Percentiles rank a stretch among this genome's conserved stretches.
Evolutionary conservation across 1,284 basidiomycete genomes (phyloP).

Genomic region (Apiotrichum akiyoshidainum): DNA sequence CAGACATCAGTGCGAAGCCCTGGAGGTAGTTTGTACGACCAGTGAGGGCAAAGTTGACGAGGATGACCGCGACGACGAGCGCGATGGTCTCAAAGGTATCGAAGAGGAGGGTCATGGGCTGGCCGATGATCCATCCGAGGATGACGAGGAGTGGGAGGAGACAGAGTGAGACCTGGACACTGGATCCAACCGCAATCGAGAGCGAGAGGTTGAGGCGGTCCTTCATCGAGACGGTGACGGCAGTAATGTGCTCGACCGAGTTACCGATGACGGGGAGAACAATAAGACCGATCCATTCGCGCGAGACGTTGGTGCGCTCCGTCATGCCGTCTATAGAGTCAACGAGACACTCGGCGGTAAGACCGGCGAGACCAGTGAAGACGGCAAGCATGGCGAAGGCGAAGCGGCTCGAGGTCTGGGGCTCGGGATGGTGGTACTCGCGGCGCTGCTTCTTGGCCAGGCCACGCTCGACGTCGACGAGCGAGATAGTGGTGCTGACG

Average conservation of each 20-base stretch:
- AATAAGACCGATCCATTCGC: constrained; percentile 81
- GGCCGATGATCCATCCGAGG: constrained; percentile 54
- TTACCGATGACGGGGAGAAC: constrained; percentile 79
- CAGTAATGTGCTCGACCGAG: constrained; percentile 82
- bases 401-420: constrained; percentile 54
- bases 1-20: constrained; percentile 58
- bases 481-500: not conserved
- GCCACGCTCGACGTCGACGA: constrained; percentile 14
- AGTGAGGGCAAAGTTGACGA: constrained; percentile 74
- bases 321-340: constrained; percentile 71
- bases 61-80: constrained; percentile 62
- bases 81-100: constrained; percentile 50
- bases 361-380: constrained; percentile 50
- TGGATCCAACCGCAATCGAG: constrained; percentile 82
- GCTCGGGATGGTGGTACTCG: constrained; percentile 24
- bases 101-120: constrained; percentile 53
- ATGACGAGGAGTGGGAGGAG: constrained; percentile 69
- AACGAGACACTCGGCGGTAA: constrained; percentile 84
- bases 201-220: constrained; percentile 57
- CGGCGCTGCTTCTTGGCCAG: constrained; percentile 3
- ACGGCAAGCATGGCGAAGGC: constrained; percentile 39
- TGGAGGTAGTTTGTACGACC: constrained; percentile 80
- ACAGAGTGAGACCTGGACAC: constrained; percentile 84
- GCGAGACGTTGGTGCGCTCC: constrained; percentile 48
- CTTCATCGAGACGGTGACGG: constrained; percentile 81